Conservation (phyloP, 108 stramenopile species). For the Cyclotella baltica region DNA sequence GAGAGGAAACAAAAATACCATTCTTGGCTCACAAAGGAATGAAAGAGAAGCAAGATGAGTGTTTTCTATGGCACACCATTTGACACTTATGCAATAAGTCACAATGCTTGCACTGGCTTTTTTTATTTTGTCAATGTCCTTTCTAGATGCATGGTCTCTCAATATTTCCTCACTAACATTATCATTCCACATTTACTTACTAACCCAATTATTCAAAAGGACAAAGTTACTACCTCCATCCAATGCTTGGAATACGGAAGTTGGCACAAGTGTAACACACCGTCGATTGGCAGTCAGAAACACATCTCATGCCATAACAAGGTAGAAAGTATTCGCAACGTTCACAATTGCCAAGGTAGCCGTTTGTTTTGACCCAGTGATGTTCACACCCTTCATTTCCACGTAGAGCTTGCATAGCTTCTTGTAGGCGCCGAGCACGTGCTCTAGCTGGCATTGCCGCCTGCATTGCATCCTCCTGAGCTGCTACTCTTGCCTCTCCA, state of each 20-base stretch:
- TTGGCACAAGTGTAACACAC: conserved; percentile 75
- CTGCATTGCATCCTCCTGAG: conserved; percentile 42
- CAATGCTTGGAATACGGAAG: conserved; percentile 59
- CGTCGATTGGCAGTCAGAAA: conserved; percentile 55
- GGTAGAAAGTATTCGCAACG: conserved; percentile 45
- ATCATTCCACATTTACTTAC: too few relatives aligned
- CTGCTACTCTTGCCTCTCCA: conserved; percentile 60
- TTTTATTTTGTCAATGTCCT: too few relatives aligned
- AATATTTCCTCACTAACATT: too few relatives aligned
- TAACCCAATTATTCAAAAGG: too few relatives aligned
- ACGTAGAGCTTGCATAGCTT: conserved; percentile 37
- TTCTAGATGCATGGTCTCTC: too few relatives aligned
- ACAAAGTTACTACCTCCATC: conserved; percentile 73
- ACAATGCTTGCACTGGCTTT: too few relatives aligned
- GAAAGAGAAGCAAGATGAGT: too few relatives aligned
- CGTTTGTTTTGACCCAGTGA: conserved; percentile 44
- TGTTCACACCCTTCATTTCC: conserved; percentile 59
- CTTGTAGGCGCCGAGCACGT: conserved; percentile 29
- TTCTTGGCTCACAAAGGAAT: too few relatives aligned
- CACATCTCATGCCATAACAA: conserved; percentile 63
- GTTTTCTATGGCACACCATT: too few relatives aligned
- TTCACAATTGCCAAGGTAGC: conserved; percentile 50
- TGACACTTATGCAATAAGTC: too few relatives aligned
- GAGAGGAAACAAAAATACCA: too few relatives aligned
- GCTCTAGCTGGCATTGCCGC: conserved; percentile 13